Evolutionary conservation across 164 flowering plant species (phyloP).

Genomic region (Nymphaea thermarum): DNA sequence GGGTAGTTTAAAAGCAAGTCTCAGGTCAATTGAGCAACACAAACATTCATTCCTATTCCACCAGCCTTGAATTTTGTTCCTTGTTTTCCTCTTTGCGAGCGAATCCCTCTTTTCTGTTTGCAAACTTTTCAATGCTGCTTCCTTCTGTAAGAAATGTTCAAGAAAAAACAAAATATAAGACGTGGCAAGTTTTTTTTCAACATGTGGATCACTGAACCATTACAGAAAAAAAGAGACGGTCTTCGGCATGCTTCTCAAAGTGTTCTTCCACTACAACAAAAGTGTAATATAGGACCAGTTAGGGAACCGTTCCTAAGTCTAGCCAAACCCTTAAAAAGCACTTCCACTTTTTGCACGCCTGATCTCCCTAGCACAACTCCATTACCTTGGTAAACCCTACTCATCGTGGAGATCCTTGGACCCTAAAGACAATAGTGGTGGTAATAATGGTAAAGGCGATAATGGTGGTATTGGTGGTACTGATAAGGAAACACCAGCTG

Average conservation of each 20-base stretch:
- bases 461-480: too few species aligned
- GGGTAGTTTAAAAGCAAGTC: constrained; percentile 28
- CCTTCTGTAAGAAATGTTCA: constrained; percentile 19
- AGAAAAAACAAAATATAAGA: not conserved
- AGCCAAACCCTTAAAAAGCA: too few species aligned
- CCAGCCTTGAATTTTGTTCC: constrained; percentile 11
- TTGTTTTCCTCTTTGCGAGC: constrained; percentile 13
- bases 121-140: constrained; percentile 25
- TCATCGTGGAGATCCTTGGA: too few species aligned
- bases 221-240: not conserved
- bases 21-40: constrained; percentile 31
- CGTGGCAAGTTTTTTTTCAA: too few species aligned
- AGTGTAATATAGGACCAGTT: too few species aligned
- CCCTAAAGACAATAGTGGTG: too few species aligned
- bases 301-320: too few species aligned
- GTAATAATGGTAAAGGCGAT: too few species aligned
- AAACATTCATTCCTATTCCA: constrained; percentile 17
- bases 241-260: constrained; percentile 28
- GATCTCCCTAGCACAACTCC: too few species aligned
- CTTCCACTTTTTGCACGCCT: too few species aligned
- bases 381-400: too few species aligned
- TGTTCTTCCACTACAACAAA: not conserved
- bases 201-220: not conserved
- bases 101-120: constrained; percentile 27
- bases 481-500: too few species aligned